phyloP scores from a whole-genome alignment of 345 rosid genomes.

The Citrus sp. region DNA sequence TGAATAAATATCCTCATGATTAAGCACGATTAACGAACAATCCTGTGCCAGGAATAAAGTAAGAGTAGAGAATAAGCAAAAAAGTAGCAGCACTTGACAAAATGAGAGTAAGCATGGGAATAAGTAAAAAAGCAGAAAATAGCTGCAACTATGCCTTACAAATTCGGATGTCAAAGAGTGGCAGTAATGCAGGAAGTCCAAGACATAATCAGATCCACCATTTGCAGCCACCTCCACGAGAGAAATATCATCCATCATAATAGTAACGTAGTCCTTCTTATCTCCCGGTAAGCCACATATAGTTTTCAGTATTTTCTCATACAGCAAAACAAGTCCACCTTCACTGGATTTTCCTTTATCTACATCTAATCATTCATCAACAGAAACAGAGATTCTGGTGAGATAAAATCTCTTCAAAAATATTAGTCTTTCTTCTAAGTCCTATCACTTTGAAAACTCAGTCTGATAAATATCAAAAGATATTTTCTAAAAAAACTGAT shows the following conservation, averaged over 20 bases:
- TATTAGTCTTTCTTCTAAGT: background rate
- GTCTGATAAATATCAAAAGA: background rate
- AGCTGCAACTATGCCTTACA: constrained; percentile 42
- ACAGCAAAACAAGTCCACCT: constrained; percentile 51
- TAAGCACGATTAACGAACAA: constrained; percentile 67
- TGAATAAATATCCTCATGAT: constrained; percentile 71
- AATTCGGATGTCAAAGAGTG: constrained; percentile 65
- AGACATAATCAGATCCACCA: constrained; percentile 55
- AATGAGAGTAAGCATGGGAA: background rate
- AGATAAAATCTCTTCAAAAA: background rate
- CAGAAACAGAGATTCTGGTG: background rate
- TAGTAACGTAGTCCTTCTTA: constrained; percentile 39
- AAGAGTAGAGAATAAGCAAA: background rate
- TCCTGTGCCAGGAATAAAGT: constrained; percentile 46
- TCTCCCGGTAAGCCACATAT: constrained; percentile 39
- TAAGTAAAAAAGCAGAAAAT: background rate
- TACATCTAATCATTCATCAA: constrained; percentile 35
- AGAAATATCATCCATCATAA: constrained; percentile 87
- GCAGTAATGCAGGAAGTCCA: constrained; percentile 85
- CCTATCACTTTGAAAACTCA: background rate
- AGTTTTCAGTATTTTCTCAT: constrained; percentile 46
- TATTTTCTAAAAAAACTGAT: background rate
- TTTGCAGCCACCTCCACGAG: constrained; percentile 76
- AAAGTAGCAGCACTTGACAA: background rate
- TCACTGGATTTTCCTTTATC: constrained; percentile 31